Percentiles rank a stretch among this genome's conserved stretches.
Evolutionary conservation across 2,329 filamentous ascomycete genomes (phyloP).

Genomic region (Colletotrichum sp.): DNA sequence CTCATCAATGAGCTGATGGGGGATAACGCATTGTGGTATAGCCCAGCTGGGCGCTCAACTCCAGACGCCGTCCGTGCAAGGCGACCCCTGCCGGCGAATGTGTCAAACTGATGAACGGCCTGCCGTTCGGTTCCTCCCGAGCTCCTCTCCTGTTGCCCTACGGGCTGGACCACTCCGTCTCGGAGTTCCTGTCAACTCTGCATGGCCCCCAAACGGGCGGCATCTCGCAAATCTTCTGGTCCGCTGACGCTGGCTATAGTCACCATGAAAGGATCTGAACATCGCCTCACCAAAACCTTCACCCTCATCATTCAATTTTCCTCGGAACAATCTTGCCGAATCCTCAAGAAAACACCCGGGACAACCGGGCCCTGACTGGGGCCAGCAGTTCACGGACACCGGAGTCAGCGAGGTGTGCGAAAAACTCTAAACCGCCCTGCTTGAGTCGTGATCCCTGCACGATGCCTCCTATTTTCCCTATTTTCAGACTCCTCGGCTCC

Average conservation of each 20-base stretch:
- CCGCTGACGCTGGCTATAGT: fast-evolving
- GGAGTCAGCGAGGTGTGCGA: conserved; percentile 4
- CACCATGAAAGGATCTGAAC: background rate
- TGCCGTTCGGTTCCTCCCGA: conserved; percentile 5
- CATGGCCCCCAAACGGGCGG: background rate
- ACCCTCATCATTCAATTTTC: background rate
- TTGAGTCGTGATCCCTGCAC: conserved; percentile 18
- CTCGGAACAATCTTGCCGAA: background rate
- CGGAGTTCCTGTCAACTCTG: background rate
- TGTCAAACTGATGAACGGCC: background rate
- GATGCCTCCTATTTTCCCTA: conserved; percentile 12
- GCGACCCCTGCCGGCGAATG: background rate
- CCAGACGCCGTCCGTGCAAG: background rate
- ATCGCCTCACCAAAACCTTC: background rate
- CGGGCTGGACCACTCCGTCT: background rate
- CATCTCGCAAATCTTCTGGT: fast-evolving
- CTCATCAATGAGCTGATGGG: background rate
- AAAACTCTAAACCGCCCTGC: conserved; percentile 4
- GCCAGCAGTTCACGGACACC: background rate
- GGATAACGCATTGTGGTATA: conserved; percentile 8
- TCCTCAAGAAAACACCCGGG: background rate
- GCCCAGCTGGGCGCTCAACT: background rate
- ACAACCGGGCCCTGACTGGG: background rate
- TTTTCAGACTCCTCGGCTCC: conserved; percentile 9
- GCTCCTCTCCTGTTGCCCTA: background rate